These are phyloP conservation scores for Neospermospora avenae DNA, from an alignment of 2,329 filamentous ascomycete species.

Conservation along the genomic window DNA sequence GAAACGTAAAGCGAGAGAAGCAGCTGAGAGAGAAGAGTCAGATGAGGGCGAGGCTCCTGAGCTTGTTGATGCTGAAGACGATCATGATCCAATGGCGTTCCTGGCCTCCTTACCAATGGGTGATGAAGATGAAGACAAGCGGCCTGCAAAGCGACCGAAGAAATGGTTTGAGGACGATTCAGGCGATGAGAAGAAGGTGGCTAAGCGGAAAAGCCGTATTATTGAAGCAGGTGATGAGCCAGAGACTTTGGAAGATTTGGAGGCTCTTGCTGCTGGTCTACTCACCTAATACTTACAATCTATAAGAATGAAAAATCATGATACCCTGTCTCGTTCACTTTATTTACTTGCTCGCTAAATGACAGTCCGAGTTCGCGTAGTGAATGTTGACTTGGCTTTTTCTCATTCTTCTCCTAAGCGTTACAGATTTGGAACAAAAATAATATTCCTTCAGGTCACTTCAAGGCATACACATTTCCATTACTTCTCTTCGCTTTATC, in stretches of 20 bases:
- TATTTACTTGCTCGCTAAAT: neutral
- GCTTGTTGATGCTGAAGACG: slow-evolving; percentile 38
- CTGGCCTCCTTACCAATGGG: slow-evolving; percentile 55
- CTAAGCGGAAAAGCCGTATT: slow-evolving; percentile 50
- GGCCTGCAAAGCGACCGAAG: slow-evolving; percentile 63
- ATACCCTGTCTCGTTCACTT: slow-evolving; percentile 18
- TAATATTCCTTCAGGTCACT: no score
- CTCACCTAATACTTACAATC: slow-evolving; percentile 44
- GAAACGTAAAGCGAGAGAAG: slow-evolving; percentile 67
- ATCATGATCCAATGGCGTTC: slow-evolving; percentile 55
- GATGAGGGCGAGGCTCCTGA: slow-evolving; percentile 29
- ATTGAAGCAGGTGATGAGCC: slow-evolving; percentile 65
- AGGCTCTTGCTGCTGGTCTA: slow-evolving; percentile 71
- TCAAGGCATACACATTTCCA: no score
- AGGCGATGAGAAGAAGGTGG: slow-evolving; percentile 43
- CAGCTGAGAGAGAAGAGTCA: slow-evolving; percentile 46
- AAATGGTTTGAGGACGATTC: slow-evolving; percentile 76
- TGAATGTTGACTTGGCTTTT: neutral
- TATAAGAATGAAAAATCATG: slow-evolving; percentile 13
- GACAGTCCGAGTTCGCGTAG: neutral
- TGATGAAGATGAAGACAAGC: slow-evolving; percentile 50
- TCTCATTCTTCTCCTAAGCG: no score
- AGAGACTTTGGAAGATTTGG: slow-evolving; percentile 75
- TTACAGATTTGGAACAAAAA: no score
- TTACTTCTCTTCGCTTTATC: no score